Evolutionary conservation across 129 eudicot species (phyloP).

Genomic region (Kitagawia praeruptora): DNA sequence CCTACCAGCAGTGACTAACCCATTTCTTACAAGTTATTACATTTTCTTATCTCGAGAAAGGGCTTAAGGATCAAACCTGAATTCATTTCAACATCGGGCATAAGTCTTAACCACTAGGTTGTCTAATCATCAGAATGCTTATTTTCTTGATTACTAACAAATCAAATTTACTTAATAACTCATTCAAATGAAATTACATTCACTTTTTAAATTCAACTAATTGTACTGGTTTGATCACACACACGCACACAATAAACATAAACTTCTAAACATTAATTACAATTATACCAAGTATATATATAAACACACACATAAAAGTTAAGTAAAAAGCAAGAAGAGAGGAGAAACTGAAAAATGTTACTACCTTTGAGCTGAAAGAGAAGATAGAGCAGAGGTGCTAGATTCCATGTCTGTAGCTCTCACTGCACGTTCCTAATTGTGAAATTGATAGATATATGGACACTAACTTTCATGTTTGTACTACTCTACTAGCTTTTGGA

Average conservation of each 20-base stretch:
- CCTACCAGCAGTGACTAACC: background rate
- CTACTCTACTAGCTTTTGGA: background rate
- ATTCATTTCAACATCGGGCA: background rate
- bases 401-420: constrained; percentile 13
- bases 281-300: background rate
- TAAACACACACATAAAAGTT: background rate
- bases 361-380: constrained; percentile 19
- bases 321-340: background rate
- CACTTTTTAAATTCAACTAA: background rate
- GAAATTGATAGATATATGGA: too few species aligned
- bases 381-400: background rate
- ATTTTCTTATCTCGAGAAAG: too few species aligned
- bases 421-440: background rate
- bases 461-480: background rate
- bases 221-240: background rate
- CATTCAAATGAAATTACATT: background rate
- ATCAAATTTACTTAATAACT: background rate
- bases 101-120: background rate
- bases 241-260: background rate
- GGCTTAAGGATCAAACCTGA: background rate
- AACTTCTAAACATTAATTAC: background rate
- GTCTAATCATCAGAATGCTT: background rate
- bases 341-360: background rate
- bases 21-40: background rate
- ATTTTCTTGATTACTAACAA: background rate